These are phyloP conservation scores for Sugiyamaella marilandica DNA, from an alignment of 805 yeast species.

Conservation along the genomic window DNA sequence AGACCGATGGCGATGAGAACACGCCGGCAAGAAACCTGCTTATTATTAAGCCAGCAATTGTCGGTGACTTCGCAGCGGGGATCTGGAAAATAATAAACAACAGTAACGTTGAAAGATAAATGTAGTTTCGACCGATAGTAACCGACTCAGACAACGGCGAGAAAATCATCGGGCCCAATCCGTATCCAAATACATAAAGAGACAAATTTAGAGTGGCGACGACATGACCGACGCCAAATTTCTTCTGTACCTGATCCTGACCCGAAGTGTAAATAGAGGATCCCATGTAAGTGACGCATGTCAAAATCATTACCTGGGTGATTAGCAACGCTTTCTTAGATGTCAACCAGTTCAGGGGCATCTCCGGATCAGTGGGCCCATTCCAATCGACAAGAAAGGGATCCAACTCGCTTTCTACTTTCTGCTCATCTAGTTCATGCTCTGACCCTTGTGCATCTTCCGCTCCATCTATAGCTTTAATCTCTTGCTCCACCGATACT, in stretches of 20 bases:
- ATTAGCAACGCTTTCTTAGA: slow-evolving; percentile 38
- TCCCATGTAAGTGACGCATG: slow-evolving; percentile 53
- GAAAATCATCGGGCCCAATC: slow-evolving; percentile 60
- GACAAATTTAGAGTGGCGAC: slow-evolving; percentile 53
- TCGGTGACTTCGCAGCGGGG: slow-evolving; percentile 49
- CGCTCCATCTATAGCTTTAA: not conserved
- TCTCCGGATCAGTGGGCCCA: slow-evolving; percentile 12
- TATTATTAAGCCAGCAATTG: slow-evolving; percentile 47
- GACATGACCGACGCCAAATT: slow-evolving; percentile 43
- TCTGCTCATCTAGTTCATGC: not conserved
- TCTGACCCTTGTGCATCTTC: not conserved
- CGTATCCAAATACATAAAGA: slow-evolving; percentile 60
- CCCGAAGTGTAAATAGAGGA: slow-evolving; percentile 59
- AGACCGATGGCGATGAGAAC: slow-evolving; percentile 52
- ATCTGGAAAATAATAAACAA: slow-evolving; percentile 50
- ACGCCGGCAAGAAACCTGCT: slow-evolving; percentile 52
- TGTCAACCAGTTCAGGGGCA: slow-evolving; percentile 56
- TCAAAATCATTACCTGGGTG: slow-evolving; percentile 40
- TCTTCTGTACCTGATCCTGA: slow-evolving; percentile 35
- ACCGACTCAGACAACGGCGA: slow-evolving; percentile 55
- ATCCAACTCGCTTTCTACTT: slow-evolving; percentile 1
- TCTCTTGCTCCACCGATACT: not conserved
- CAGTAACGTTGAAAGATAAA: slow-evolving; percentile 44
- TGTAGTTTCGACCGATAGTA: slow-evolving; percentile 42
- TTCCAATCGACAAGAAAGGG: slow-evolving; percentile 12